Evolutionary conservation across 2,329 filamentous ascomycete genomes (phyloP).

Genomic region (Periconia sp.): DNA sequence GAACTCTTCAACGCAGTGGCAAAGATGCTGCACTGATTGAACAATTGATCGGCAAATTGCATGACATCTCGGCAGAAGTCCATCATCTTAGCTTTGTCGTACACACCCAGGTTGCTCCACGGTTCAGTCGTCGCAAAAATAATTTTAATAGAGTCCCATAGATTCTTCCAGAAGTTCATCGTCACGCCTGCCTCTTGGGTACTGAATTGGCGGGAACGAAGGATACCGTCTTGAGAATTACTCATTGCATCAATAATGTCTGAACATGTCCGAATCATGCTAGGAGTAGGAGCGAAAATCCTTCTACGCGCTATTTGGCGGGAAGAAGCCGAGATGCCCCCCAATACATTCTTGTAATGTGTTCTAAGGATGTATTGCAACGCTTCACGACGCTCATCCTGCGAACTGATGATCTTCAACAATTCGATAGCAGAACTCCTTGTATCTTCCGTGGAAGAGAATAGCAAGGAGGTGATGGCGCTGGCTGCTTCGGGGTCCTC

Average conservation of each 20-base stretch:
- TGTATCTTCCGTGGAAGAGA: constrained; percentile 79
- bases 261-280: constrained; percentile 65
- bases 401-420: constrained; percentile 79
- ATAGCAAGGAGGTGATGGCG: constrained; percentile 77
- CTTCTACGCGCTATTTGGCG: constrained; percentile 62
- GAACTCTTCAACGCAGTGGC: constrained; percentile 68
- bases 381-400: constrained; percentile 67
- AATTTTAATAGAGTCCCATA: constrained; percentile 81
- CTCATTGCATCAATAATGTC: constrained; percentile 70
- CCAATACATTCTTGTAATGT: constrained; percentile 63
- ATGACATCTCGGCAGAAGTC: constrained; percentile 95
- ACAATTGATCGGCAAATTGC: constrained; percentile 85
- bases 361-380: constrained; percentile 65
- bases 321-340: constrained; percentile 63
- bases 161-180: constrained; percentile 79
- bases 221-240: constrained; percentile 66
- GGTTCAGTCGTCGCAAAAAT: constrained; percentile 83
- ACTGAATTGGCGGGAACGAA: constrained; percentile 65
- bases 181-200: constrained; percentile 69
- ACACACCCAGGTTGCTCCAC: constrained; percentile 76
- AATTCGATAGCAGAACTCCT: constrained; percentile 82
- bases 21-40: constrained; percentile 85
- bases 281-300: constrained; percentile 65
- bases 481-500: constrained; percentile 71
- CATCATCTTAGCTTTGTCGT: constrained; percentile 76